Evolutionary conservation across 106 monocot species (phyloP).

Genomic region (Allium sativum): DNA sequence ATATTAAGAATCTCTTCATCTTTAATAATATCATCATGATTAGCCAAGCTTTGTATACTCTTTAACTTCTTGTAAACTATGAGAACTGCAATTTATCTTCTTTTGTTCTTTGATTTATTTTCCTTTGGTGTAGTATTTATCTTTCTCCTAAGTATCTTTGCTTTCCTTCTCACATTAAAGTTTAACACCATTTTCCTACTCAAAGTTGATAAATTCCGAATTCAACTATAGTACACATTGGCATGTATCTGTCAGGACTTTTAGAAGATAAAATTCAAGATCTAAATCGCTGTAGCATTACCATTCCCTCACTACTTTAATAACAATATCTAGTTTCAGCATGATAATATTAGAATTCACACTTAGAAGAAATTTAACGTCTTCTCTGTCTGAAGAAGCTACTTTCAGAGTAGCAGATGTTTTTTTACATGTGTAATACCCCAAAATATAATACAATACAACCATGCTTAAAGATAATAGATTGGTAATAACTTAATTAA

Average conservation of each 20-base stretch:
- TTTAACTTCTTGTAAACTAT: conserved; percentile 7
- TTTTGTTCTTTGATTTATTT: background rate
- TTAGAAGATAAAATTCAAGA: conserved; percentile 31
- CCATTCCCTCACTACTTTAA: conserved; percentile 29
- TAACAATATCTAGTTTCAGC: conserved; percentile 23
- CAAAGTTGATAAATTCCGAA: conserved; percentile 7
- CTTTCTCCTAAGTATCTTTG: background rate
- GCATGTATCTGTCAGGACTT: conserved; percentile 39
- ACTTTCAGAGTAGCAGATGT: conserved; percentile 22
- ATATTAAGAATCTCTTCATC: conserved; percentile 69
- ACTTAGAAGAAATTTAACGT: conserved; percentile 35
- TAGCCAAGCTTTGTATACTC: conserved; percentile 34
- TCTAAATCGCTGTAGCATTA: conserved; percentile 33
- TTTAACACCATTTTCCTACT: conserved; percentile 9
- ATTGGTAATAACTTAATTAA: no score
- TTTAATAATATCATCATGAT: conserved; percentile 59
- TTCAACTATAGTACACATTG: conserved; percentile 25
- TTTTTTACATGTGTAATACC: no score
- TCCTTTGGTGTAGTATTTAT: background rate
- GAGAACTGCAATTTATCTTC: no score
- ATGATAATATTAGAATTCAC: conserved; percentile 16
- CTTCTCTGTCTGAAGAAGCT: conserved; percentile 36
- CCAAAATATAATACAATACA: no score
- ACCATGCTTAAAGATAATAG: no score
- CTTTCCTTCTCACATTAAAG: background rate